phyloP scores from a whole-genome alignment of 495 filamentous ascomycete genomes.

The Rusavskia elegans region DNA sequence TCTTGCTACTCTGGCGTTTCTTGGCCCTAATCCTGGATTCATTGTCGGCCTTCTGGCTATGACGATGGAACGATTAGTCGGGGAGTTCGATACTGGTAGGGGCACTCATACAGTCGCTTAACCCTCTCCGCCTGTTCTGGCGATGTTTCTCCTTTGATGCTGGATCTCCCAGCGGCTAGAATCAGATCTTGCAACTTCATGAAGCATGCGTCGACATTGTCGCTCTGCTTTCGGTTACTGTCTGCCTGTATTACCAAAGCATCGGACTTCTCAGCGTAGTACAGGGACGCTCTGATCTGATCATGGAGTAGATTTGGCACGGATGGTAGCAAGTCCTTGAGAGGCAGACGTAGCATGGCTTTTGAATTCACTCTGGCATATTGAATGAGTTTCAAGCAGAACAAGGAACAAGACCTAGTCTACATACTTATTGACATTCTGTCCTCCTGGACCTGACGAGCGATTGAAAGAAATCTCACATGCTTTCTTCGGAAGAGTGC shows the following conservation, averaged over 20 bases:
- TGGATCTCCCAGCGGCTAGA: constrained; percentile 29
- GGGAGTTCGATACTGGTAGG: constrained; percentile 16
- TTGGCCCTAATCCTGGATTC: constrained; percentile 56
- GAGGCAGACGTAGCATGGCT: constrained; percentile 55
- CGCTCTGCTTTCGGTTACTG: constrained; percentile 44
- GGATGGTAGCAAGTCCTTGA: constrained; percentile 37
- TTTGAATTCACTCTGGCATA: constrained; percentile 71
- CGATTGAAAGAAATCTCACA: constrained; percentile 60
- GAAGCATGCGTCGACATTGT: constrained; percentile 51
- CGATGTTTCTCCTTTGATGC: constrained; percentile 51
- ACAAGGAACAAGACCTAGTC: not conserved
- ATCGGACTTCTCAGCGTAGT: constrained; percentile 48
- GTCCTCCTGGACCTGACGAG: constrained; percentile 85
- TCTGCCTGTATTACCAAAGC: constrained; percentile 54
- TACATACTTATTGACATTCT: constrained; percentile 91
- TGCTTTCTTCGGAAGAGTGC: constrained; percentile 45
- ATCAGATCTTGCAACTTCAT: constrained; percentile 44
- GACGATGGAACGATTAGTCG: not conserved
- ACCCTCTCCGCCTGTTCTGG: constrained; percentile 40
- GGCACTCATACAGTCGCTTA: constrained; percentile 43
- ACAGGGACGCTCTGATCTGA: constrained; percentile 47
- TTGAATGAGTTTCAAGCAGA: no score
- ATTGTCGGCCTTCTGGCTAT: constrained; percentile 56
- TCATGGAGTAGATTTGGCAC: constrained; percentile 56
- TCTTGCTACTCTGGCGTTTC: constrained; percentile 68